Conservation (phyloP, 1,284 basidiomycete species). For the Cryptococcus depauperatus region DNA sequence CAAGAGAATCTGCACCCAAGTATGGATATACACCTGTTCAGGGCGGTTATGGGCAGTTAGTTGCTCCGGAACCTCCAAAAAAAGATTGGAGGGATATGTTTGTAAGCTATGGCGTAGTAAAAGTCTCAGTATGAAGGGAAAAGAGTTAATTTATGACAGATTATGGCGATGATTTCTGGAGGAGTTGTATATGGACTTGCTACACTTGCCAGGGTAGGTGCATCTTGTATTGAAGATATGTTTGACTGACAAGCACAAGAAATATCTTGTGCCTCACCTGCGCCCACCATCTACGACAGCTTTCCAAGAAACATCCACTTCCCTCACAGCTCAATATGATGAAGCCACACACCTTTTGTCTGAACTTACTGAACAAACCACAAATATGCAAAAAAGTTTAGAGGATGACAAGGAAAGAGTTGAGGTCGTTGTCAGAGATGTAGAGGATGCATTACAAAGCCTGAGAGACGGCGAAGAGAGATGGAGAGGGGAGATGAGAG, state of each 20-base stretch:
- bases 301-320: slow-evolving; percentile 80
- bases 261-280: slow-evolving; percentile 86
- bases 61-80: slow-evolving; percentile 46
- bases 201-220: slow-evolving; percentile 67
- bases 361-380: slow-evolving; percentile 46
- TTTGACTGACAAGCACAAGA: no score
- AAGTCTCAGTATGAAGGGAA: not conserved
- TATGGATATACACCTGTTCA: no score
- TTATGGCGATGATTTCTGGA: slow-evolving; percentile 87
- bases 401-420: slow-evolving; percentile 76
- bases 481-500: slow-evolving; percentile 82
- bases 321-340: slow-evolving; percentile 84
- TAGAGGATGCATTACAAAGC: slow-evolving; percentile 66
- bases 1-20: slow-evolving; percentile 4
- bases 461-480: slow-evolving; percentile 69
- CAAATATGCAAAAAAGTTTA: slow-evolving; percentile 74
- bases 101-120: slow-evolving; percentile 49
- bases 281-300: slow-evolving; percentile 79
- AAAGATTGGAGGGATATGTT: slow-evolving; percentile 93
- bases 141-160: slow-evolving; percentile 49
- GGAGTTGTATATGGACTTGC: slow-evolving; percentile 81
- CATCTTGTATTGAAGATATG: not conserved
- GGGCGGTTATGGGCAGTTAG: slow-evolving; percentile 18
- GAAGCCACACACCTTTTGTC: slow-evolving; percentile 71
- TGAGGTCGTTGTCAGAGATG: slow-evolving; percentile 66